phyloP scores from a whole-genome alignment of 352 stramenopile species.

The Globisporangium uncinulatum region DNA sequence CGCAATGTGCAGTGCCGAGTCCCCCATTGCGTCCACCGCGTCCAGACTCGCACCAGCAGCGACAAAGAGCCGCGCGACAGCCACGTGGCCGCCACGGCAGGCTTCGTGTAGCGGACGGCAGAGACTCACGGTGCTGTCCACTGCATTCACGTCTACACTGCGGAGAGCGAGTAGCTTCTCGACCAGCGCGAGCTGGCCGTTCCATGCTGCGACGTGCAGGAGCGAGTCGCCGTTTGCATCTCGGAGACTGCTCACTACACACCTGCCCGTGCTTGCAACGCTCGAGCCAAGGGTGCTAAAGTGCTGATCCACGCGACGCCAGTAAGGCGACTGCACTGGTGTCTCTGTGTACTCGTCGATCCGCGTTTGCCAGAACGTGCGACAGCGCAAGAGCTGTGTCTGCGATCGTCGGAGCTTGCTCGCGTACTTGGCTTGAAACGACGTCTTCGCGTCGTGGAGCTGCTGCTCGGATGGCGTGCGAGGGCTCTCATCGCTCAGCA shows the following conservation, averaged over 20 bases:
- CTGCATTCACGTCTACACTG: conserved; percentile 30
- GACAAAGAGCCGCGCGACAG: conserved; percentile 32
- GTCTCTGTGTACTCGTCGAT: conserved; percentile 14
- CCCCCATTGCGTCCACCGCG: conserved; percentile 32
- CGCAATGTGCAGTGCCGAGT: conserved; percentile 50
- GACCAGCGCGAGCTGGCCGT: conserved; percentile 26
- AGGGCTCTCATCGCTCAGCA: conserved; percentile 19
- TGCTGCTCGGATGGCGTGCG: conserved; percentile 5
- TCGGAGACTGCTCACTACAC: conserved; percentile 2
- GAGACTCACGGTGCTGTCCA: conserved; percentile 38
- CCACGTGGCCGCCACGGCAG: conserved; percentile 32
- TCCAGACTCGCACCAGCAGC: conserved; percentile 29
- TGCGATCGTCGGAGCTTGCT: conserved; percentile 24
- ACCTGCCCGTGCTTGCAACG: background rate
- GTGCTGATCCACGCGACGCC: conserved; percentile 14
- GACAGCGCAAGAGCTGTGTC: conserved; percentile 14
- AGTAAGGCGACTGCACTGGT: conserved; percentile 11
- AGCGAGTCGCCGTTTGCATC: conserved; percentile 35
- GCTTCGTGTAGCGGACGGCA: conserved; percentile 56
- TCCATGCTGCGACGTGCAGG: conserved; percentile 49
- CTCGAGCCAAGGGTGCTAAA: conserved; percentile 4
- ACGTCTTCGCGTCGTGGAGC: conserved; percentile 4
- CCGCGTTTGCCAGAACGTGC: conserved; percentile 23
- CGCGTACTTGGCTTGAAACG: conserved; percentile 33
- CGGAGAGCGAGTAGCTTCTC: conserved; percentile 21